phyloP scores from a whole-genome alignment of 2,329 filamentous ascomycete species.

The Metarhizium sp. region DNA sequence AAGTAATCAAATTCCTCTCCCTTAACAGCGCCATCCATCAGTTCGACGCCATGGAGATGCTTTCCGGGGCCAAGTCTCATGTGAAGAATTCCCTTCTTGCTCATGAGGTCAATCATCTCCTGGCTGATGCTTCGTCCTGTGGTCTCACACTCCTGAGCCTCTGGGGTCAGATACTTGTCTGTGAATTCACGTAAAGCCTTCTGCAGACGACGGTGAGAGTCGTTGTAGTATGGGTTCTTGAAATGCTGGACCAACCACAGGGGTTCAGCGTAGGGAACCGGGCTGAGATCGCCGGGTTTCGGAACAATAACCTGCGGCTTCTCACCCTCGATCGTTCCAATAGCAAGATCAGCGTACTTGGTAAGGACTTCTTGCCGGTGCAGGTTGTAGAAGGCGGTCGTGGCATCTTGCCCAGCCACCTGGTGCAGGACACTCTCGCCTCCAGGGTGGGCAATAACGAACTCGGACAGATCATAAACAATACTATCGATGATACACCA shows the following conservation, averaged over 20 bases:
- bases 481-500: slow-evolving; percentile 83
- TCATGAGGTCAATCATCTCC: slow-evolving; percentile 70
- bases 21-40: slow-evolving; percentile 61
- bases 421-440: slow-evolving; percentile 72
- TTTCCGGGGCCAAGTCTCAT: slow-evolving; percentile 79
- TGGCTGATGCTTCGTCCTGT: slow-evolving; percentile 63
- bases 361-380: slow-evolving; percentile 82
- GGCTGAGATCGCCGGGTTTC: slow-evolving; percentile 60
- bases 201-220: slow-evolving; percentile 60
- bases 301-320: slow-evolving; percentile 63
- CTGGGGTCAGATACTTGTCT: slow-evolving; percentile 60
- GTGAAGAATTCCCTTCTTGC: slow-evolving; percentile 62
- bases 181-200: slow-evolving; percentile 64
- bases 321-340: slow-evolving; percentile 69
- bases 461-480: slow-evolving; percentile 81
- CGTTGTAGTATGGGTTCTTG: slow-evolving; percentile 72
- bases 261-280: slow-evolving; percentile 77
- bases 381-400: slow-evolving; percentile 80
- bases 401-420: slow-evolving; percentile 74
- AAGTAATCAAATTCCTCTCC: slow-evolving; percentile 83
- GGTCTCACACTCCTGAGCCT: slow-evolving; percentile 67
- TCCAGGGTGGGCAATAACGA: slow-evolving; percentile 76
- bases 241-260: slow-evolving; percentile 72
- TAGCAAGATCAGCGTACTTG: slow-evolving; percentile 65
- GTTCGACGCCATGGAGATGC: slow-evolving; percentile 62